These are phyloP conservation scores for Graphilbum sp. DNA, from an alignment of 2,329 filamentous ascomycete species.

Conservation along the genomic window DNA sequence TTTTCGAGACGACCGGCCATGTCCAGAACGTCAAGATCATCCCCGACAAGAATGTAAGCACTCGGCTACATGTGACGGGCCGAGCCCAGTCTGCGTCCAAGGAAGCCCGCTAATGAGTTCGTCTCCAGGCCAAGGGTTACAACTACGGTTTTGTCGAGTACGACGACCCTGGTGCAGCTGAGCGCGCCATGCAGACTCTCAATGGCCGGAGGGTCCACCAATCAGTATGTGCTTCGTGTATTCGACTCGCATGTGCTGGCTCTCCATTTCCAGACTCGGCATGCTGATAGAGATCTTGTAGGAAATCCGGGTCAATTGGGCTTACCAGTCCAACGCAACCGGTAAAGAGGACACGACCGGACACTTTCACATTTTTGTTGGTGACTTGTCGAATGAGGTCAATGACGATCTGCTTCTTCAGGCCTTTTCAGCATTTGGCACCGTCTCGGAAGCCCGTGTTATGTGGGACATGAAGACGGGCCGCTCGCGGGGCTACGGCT, in stretches of 20 bases:
- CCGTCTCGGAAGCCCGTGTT: conserved; percentile 90
- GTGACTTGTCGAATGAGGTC: conserved; percentile 94
- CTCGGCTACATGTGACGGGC: too few species aligned
- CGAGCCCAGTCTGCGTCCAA: too few species aligned
- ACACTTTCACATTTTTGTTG: conserved; percentile 98
- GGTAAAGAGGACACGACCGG: conserved; percentile 96
- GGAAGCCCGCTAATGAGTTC: not conserved
- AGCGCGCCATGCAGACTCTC: conserved; percentile 91
- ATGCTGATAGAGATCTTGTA: conserved; percentile 19
- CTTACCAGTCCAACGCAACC: conserved; percentile 86
- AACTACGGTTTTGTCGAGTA: conserved; percentile 99
- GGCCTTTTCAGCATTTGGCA: conserved; percentile 90
- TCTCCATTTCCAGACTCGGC: not conserved
- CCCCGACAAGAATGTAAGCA: conserved; percentile 91
- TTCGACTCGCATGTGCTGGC: not conserved
- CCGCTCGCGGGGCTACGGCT: conserved; percentile 90
- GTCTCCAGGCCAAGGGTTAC: conserved; percentile 68
- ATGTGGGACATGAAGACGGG: conserved; percentile 99
- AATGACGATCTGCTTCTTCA: conserved; percentile 90
- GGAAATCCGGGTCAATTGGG: conserved; percentile 99
- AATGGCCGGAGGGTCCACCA: conserved; percentile 94
- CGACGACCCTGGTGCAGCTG: conserved; percentile 89
- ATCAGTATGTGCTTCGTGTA: conserved; percentile 41
- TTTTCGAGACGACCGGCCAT: conserved; percentile 96
- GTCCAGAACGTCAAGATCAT: conserved; percentile 99